Conservation (phyloP, 805 yeast genomes). For the Kluyveromyces wickerhamii region DNA sequence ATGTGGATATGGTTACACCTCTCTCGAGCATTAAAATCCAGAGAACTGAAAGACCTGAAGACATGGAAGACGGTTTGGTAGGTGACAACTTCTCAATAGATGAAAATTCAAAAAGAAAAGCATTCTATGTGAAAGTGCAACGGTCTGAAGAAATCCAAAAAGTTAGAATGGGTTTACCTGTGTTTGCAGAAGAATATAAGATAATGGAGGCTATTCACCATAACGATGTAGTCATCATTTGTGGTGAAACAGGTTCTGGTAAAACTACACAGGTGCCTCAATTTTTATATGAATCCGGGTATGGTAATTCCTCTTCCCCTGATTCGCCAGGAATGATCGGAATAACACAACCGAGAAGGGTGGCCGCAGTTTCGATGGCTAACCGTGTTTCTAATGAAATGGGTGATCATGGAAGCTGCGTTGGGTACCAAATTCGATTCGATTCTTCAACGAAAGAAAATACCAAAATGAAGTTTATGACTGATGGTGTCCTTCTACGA, state of each 20-base stretch:
- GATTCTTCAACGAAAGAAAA: conserved; percentile 57
- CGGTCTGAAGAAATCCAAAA: conserved; percentile 61
- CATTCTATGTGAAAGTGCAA: conserved; percentile 58
- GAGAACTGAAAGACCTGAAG: conserved; percentile 59
- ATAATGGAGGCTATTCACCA: conserved; percentile 95
- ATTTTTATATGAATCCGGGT: conserved; percentile 87
- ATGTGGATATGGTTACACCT: conserved; percentile 46
- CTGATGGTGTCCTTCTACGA: conserved; percentile 87
- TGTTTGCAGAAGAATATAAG: conserved; percentile 79
- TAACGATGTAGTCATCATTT: conserved; percentile 80
- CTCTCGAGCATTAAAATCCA: conserved; percentile 41
- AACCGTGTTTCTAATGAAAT: conserved; percentile 68
- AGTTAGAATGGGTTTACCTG: conserved; percentile 71
- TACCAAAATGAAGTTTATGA: conserved; percentile 81
- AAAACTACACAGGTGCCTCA: conserved; percentile 98
- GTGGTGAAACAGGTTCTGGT: conserved; percentile 99
- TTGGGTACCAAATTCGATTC: conserved; percentile 77
- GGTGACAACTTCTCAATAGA: conserved; percentile 57
- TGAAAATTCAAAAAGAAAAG: conserved; percentile 42
- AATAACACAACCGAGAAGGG: conserved; percentile 91
- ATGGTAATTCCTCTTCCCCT: conserved; percentile 48
- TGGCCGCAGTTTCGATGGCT: conserved; percentile 90
- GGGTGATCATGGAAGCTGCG: conserved; percentile 61
- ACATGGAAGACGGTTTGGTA: conserved; percentile 59
- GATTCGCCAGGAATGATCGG: conserved; percentile 92